phyloP scores from a whole-genome alignment of 352 stramenopile genomes.

The Phytophthora nicotianae region DNA sequence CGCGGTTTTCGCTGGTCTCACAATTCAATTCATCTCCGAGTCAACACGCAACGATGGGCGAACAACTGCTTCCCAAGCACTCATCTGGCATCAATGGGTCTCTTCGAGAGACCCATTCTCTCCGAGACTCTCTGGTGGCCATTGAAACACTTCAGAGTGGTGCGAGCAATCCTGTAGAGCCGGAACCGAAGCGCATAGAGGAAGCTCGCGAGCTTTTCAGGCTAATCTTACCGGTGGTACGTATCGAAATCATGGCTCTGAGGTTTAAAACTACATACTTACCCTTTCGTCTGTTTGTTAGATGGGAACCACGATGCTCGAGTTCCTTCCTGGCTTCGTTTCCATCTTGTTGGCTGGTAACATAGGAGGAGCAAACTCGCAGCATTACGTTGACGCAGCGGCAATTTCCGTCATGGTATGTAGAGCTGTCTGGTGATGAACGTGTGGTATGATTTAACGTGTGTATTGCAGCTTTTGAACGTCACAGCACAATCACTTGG shows the following conservation, averaged over 20 bases:
- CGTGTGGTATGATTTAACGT: not conserved
- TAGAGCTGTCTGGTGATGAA: not conserved
- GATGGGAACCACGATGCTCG: not conserved
- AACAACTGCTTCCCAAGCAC: not conserved
- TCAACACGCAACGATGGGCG: not conserved
- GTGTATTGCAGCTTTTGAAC: conserved; percentile 7
- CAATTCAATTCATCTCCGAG: not conserved
- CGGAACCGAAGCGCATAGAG: not conserved
- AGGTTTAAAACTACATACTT: not conserved
- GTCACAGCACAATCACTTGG: conserved; percentile 42
- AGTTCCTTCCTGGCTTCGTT: not conserved
- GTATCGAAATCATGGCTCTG: not conserved
- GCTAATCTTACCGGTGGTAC: not conserved
- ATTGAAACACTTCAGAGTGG: not conserved
- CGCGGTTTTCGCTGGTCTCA: not conserved
- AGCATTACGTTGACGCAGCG: not conserved
- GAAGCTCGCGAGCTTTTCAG: not conserved
- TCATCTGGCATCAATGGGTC: not conserved
- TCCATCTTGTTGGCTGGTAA: not conserved
- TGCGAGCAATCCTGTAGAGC: too few relatives aligned
- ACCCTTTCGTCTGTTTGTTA: not conserved
- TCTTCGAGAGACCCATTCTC: too few relatives aligned
- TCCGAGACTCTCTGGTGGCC: not conserved
- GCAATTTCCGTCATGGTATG: not conserved
- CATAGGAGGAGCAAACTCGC: not conserved